Percentiles rank a stretch among this genome's conserved stretches.
Conservation (phyloP, 108 stramenopile genomes). For the Skeletonema menzelii region DNA sequence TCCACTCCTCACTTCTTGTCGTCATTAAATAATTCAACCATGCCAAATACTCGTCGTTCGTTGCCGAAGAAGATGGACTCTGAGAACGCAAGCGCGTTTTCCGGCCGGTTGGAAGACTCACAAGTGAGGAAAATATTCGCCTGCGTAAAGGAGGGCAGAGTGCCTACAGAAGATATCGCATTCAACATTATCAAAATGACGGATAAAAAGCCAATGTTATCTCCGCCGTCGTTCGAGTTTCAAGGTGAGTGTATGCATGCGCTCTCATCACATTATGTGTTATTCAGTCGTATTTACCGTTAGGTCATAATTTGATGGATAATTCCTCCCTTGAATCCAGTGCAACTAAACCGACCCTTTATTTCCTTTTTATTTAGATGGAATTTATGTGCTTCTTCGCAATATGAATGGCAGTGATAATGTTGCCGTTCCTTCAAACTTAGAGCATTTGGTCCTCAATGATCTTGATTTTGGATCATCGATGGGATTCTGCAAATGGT, state of each 20-base stretch:
- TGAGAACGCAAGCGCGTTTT: background rate
- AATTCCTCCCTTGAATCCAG: background rate
- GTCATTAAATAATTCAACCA: background rate
- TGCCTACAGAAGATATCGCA: constrained; percentile 52
- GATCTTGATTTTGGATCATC: constrained; percentile 29
- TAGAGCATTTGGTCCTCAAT: constrained; percentile 40
- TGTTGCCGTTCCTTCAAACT: constrained; percentile 43
- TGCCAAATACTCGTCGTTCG: background rate
- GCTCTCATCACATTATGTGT: constrained; percentile 4
- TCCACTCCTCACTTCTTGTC: background rate
- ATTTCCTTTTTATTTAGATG: constrained; percentile 44
- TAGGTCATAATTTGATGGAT: background rate
- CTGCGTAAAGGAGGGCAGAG: constrained; percentile 48
- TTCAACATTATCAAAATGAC: constrained; percentile 71
- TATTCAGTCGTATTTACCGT: constrained; percentile 3
- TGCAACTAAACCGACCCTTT: background rate
- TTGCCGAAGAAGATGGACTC: background rate
- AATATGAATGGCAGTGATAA: constrained; percentile 21
- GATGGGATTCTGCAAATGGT: constrained; percentile 53
- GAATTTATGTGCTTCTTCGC: constrained; percentile 72
- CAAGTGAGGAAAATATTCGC: constrained; percentile 71
- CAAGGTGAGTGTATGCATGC: constrained; percentile 46
- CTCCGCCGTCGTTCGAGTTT: constrained; percentile 74
- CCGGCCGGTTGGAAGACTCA: constrained; percentile 53
- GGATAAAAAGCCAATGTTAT: constrained; percentile 56